Conservation (phyloP, 1,284 basidiomycete species). For the Amylostereum areolatum region DNA sequence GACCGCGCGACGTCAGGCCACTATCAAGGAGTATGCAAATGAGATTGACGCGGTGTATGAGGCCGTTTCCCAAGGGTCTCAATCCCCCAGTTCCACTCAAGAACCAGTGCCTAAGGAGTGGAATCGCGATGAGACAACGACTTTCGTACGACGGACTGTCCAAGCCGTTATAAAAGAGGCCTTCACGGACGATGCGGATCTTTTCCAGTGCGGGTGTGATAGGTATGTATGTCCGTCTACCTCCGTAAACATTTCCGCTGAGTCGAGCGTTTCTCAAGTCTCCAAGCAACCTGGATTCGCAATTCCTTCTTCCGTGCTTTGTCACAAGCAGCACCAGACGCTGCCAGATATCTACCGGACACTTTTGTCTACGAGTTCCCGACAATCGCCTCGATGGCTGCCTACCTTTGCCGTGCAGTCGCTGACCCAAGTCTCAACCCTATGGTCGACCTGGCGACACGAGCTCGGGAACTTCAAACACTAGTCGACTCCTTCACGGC, state of each 20-base stretch:
- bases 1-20: constrained; percentile 22
- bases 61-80: constrained; percentile 16
- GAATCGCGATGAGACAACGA: constrained; percentile 10
- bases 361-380: constrained; percentile 29
- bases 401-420: too few species aligned
- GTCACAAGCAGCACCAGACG: constrained; percentile 12
- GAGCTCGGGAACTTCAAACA: too few species aligned
- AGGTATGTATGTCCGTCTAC: constrained; percentile 17
- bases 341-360: constrained; percentile 12
- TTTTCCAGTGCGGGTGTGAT: constrained; percentile 32
- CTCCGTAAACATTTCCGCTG: not conserved
- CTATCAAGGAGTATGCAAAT: constrained; percentile 21
- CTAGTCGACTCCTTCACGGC: too few species aligned
- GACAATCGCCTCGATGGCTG: constrained; percentile 12
- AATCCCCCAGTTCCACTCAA: constrained; percentile 11
- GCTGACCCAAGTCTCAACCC: too few species aligned
- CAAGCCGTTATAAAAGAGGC: constrained; percentile 11
- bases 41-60: constrained; percentile 27
- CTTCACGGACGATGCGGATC: constrained; percentile 20
- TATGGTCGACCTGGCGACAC: too few species aligned
- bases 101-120: constrained; percentile 15
- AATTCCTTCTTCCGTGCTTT: constrained; percentile 24
- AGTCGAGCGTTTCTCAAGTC: constrained; percentile 11
- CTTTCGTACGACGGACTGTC: constrained; percentile 16
- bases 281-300: constrained; percentile 31